Percentiles rank a stretch among this genome's conserved stretches.
These are phyloP conservation scores for Phytophthora megakarya DNA, from an alignment of 352 stramenopile species.

Conservation along the genomic window DNA sequence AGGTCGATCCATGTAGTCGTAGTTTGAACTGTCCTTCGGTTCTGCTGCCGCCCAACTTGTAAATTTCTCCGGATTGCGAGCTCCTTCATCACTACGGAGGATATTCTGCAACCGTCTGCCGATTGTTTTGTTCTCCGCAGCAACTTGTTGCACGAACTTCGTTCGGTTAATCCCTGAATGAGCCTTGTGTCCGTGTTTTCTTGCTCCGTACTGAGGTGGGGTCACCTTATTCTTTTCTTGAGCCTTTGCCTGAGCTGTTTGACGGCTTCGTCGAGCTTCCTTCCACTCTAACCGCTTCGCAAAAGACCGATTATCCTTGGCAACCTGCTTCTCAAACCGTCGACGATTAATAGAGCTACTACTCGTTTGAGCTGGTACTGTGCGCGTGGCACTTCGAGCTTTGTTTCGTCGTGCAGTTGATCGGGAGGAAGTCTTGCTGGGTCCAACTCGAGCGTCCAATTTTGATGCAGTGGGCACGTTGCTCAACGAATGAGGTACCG, in stretches of 20 bases:
- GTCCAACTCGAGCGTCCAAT: conserved; percentile 6
- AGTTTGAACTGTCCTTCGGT: conserved; percentile 28
- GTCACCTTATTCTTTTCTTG: conserved; percentile 47
- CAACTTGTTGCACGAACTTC: conserved; percentile 59
- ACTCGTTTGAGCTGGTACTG: conserved; percentile 40
- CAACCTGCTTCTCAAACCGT: conserved; percentile 60
- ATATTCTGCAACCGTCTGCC: conserved; percentile 58
- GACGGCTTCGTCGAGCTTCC: conserved; percentile 35
- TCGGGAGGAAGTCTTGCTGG: conserved; percentile 19
- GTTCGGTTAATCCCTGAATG: conserved; percentile 65
- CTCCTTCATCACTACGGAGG: conserved; percentile 19
- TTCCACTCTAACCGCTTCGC: conserved; percentile 57
- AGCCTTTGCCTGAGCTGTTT: conserved; percentile 38
- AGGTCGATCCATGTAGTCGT: conserved; percentile 51
- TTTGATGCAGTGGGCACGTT: conserved; percentile 4
- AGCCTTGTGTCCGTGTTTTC: conserved; percentile 56
- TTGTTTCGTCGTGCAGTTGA: conserved; percentile 11
- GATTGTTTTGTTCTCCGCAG: conserved; percentile 58
- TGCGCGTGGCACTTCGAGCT: conserved; percentile 6
- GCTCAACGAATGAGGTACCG: conserved; percentile 3
- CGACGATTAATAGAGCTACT: conserved; percentile 66
- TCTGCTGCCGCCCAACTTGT: conserved; percentile 28
- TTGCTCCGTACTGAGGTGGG: conserved; percentile 45
- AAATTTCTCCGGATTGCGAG: conserved; percentile 26
- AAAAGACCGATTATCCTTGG: conserved; percentile 60